A percentile compares a stretch with the other conserved stretches of the same genome.
These are phyloP conservation scores for Hyaloperonospora arabidopsidis DNA, from an alignment of 352 stramenopile genomes.

Conservation along the genomic window DNA sequence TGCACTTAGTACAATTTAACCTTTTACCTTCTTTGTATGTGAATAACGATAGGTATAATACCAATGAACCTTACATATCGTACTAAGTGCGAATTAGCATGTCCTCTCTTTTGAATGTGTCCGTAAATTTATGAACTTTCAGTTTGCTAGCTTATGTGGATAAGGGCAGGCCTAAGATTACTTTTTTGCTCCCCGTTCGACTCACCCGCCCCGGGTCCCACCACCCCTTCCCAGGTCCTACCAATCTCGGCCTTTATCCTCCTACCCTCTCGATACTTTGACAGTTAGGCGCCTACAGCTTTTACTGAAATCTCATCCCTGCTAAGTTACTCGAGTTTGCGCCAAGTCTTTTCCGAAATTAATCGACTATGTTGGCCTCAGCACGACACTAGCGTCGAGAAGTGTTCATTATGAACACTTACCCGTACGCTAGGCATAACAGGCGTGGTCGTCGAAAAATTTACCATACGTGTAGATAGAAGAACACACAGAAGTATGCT, in stretches of 20 bases:
- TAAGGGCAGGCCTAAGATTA: background rate
- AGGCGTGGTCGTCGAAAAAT: background rate
- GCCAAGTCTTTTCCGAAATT: too few species aligned
- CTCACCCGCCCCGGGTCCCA: too few species aligned
- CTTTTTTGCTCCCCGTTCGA: background rate
- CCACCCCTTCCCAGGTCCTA: background rate
- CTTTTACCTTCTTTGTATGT: background rate
- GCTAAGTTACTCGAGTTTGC: too few species aligned
- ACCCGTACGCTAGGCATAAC: background rate
- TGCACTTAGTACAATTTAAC: background rate
- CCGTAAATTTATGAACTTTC: background rate
- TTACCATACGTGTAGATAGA: background rate
- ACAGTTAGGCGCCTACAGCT: too few species aligned
- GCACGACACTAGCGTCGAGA: background rate
- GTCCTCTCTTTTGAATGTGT: background rate
- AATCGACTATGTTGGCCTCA: too few species aligned
- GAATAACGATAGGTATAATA: too few species aligned
- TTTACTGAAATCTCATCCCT: too few species aligned
- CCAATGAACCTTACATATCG: too few species aligned
- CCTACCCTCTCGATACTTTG: too few species aligned
- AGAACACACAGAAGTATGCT: constrained; percentile 3
- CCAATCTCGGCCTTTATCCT: too few species aligned
- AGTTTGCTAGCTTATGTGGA: constrained; percentile 1
- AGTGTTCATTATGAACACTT: background rate
- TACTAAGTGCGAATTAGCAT: background rate